Percentiles rank a stretch among this genome's conserved stretches.
These are phyloP conservation scores for Eleusine coracana DNA, from an alignment of 176 grass and related monocot species.

Conservation along the genomic window DNA sequence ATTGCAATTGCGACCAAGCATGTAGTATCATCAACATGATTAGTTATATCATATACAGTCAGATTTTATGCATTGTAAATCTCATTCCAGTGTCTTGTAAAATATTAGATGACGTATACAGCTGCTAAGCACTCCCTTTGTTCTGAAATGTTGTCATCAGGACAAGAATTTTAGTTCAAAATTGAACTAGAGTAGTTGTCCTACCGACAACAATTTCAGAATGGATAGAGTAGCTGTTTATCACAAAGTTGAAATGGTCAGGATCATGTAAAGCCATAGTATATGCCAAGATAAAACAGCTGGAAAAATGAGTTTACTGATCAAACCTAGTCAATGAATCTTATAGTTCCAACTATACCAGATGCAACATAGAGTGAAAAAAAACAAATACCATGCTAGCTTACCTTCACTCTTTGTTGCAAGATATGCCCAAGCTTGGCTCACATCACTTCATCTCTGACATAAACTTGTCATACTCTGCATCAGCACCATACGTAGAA, in stretches of 20 bases:
- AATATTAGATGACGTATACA: constrained; percentile 1
- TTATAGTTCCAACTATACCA: background rate
- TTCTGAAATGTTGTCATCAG: too few species aligned
- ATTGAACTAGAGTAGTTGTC: too few species aligned
- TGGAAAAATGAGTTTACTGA: background rate
- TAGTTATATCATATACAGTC: background rate
- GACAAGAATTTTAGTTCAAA: too few species aligned
- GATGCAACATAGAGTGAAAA: constrained; percentile 2
- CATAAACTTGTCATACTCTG: constrained; percentile 92
- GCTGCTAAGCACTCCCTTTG: background rate
- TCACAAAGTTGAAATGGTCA: background rate
- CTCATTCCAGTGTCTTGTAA: background rate
- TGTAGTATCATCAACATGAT: background rate
- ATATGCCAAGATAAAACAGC: background rate
- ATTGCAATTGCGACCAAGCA: background rate
- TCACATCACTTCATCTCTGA: constrained; percentile 91
- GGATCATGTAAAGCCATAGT: background rate
- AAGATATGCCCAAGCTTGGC: constrained; percentile 30
- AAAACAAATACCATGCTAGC: background rate
- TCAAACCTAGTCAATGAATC: background rate
- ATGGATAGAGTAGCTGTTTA: background rate
- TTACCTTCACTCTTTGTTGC: constrained; percentile 44
- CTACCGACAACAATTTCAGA: too few species aligned
- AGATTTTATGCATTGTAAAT: background rate
- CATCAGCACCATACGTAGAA: constrained; percentile 55